A percentile compares a stretch with the other conserved stretches of the same genome.
These are phyloP conservation scores for Kwoniella bestiolae DNA, from an alignment of 768 basidiomycete genomes.

Conservation along the genomic window DNA sequence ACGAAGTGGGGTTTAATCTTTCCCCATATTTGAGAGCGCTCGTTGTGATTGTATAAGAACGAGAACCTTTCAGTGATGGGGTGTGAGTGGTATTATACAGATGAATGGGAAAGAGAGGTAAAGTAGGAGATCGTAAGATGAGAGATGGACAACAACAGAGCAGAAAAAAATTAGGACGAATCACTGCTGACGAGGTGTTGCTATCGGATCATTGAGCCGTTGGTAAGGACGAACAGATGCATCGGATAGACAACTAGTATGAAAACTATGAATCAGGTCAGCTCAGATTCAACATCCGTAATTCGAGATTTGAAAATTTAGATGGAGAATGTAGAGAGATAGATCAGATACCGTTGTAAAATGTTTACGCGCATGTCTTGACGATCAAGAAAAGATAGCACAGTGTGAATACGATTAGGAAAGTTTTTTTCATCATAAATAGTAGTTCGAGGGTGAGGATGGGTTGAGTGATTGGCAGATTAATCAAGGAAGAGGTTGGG, in stretches of 20 bases:
- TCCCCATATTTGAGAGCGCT: slow-evolving; percentile 39
- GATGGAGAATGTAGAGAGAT: neutral
- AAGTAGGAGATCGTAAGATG: too few relatives aligned
- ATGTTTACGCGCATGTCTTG: slow-evolving; percentile 46
- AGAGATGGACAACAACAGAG: too few relatives aligned
- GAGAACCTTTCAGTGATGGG: slow-evolving; percentile 43
- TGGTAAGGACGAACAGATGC: too few relatives aligned
- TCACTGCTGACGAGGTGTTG: too few relatives aligned
- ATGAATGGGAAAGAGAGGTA: too few relatives aligned
- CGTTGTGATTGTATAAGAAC: slow-evolving; percentile 22
- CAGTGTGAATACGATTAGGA: slow-evolving; percentile 58
- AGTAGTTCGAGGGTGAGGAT: slow-evolving; percentile 4
- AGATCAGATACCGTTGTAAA: slow-evolving; percentile 56
- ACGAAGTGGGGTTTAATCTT: slow-evolving; percentile 28
- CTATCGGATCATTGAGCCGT: too few relatives aligned
- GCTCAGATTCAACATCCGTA: slow-evolving; percentile 2
- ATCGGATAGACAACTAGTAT: neutral
- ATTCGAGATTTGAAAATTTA: neutral
- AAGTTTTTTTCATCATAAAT: slow-evolving; percentile 50
- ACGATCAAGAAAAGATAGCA: slow-evolving; percentile 37
- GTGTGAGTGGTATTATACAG: slow-evolving; percentile 11
- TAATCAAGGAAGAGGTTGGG: neutral
- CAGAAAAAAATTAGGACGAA: too few relatives aligned
- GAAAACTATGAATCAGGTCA: slow-evolving; percentile 12
- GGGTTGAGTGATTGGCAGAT: neutral